Evolutionary conservation across 306 rosid genomes (phyloP).

Genomic region (Fragaria iinumae): DNA sequence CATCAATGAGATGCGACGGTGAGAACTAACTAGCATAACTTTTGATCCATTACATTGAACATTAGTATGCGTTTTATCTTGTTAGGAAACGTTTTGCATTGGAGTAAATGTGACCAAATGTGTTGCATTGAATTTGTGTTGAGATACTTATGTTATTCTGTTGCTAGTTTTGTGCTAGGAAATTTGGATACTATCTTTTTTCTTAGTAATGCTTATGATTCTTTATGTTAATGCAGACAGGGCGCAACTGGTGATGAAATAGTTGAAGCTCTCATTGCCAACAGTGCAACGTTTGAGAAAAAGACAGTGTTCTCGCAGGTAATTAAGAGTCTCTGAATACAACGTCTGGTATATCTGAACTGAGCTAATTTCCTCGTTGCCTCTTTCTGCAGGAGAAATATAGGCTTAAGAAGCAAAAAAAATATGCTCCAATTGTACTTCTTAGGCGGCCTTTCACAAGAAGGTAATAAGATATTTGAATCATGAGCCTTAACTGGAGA

Average conservation of each 20-base stretch:
- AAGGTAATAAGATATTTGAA: slow-evolving; percentile 41
- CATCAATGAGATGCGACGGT: slow-evolving; percentile 75
- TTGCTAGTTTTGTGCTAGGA: background rate
- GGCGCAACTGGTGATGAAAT: slow-evolving; percentile 89
- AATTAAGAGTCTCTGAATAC: slow-evolving; percentile 20
- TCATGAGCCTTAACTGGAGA: background rate
- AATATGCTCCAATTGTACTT: slow-evolving; percentile 88
- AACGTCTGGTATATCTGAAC: slow-evolving; percentile 10
- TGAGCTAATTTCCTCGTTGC: background rate
- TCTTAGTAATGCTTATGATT: background rate
- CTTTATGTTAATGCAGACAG: slow-evolving; percentile 48
- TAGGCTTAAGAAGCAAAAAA: slow-evolving; percentile 88
- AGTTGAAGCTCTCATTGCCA: slow-evolving; percentile 87
- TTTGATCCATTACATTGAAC: background rate
- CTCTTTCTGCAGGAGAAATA: slow-evolving; percentile 74
- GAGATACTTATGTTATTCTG: background rate
- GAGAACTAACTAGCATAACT: slow-evolving; percentile 19
- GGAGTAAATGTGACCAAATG: background rate
- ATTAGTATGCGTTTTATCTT: background rate
- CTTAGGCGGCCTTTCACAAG: slow-evolving; percentile 80
- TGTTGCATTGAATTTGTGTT: background rate
- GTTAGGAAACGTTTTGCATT: background rate
- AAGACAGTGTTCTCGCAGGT: slow-evolving; percentile 96
- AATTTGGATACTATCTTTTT: background rate
- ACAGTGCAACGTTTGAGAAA: slow-evolving; percentile 85